These are phyloP conservation scores for Wickerhamomyces alni DNA, from an alignment of 805 yeast genomes.

Conservation along the genomic window DNA sequence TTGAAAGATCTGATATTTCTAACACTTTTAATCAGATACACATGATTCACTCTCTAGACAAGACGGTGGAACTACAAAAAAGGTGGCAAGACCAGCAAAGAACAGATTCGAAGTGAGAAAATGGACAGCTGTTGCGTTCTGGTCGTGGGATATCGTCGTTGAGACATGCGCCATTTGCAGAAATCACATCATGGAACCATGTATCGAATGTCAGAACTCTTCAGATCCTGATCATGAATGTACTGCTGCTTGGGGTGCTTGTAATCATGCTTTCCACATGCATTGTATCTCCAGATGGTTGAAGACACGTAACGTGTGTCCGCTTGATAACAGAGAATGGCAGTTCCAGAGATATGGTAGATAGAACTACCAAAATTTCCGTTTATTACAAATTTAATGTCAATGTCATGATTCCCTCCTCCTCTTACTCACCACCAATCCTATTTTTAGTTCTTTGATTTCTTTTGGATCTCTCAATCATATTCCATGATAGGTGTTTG, in stretches of 20 bases:
- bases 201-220: conserved; percentile 78
- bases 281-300: conserved; percentile 97
- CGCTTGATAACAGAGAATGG: conserved; percentile 94
- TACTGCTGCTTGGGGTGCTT: conserved; percentile 94
- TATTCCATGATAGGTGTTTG: no score
- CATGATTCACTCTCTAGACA: background rate
- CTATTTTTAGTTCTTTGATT: background rate
- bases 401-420: background rate
- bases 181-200: conserved; percentile 96
- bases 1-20: no score
- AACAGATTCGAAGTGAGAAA: conserved; percentile 88
- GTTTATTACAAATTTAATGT: background rate
- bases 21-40: background rate
- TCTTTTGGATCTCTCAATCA: background rate
- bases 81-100: conserved; percentile 31
- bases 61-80: conserved; percentile 3
- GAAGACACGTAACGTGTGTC: conserved; percentile 92
- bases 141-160: conserved; percentile 98
- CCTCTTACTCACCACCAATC: no score
- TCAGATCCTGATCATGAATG: conserved; percentile 56
- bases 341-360: conserved; percentile 66
- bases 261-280: conserved; percentile 97
- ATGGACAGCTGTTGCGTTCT: conserved; percentile 99
- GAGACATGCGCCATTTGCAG: conserved; percentile 98
- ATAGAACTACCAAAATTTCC: conserved; percentile 21